Evolutionary conservation across 2,329 filamentous ascomycete genomes (phyloP).

Genomic region (Ceratocystis papillata): DNA sequence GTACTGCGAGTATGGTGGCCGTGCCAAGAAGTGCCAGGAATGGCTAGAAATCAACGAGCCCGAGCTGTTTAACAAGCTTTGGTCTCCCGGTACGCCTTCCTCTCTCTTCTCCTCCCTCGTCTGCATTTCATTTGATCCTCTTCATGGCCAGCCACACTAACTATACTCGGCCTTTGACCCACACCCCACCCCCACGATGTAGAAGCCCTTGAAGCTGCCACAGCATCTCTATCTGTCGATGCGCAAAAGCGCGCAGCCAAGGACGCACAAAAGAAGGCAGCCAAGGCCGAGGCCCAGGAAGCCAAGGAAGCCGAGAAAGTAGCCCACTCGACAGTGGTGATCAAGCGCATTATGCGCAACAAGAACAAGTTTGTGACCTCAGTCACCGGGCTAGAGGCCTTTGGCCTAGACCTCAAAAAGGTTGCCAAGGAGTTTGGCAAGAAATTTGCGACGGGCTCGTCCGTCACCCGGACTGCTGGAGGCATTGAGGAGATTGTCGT

Average conservation of each 20-base stretch:
- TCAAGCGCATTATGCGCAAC: conserved; percentile 96
- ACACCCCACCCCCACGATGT: background rate
- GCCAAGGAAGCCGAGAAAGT: conserved; percentile 72
- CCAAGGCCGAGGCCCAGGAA: conserved; percentile 81
- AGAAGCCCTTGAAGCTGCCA: conserved; percentile 75
- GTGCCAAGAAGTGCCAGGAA: conserved; percentile 91
- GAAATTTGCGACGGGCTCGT: conserved; percentile 92
- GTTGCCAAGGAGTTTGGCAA: conserved; percentile 90
- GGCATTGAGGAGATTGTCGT: conserved; percentile 95
- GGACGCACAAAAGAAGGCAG: conserved; percentile 92
- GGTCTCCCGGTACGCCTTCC: conserved; percentile 60
- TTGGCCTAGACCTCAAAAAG: conserved; percentile 90
- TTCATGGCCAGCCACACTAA: background rate
- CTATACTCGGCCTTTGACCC: background rate
- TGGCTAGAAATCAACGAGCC: conserved; percentile 74
- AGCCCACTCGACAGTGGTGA: conserved; percentile 69
- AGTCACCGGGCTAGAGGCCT: conserved; percentile 79
- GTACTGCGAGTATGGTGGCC: conserved; percentile 99
- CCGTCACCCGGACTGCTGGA: conserved; percentile 76
- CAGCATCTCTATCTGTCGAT: conserved; percentile 75
- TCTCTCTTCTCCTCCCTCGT: conserved; percentile 4
- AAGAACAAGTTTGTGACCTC: conserved; percentile 96
- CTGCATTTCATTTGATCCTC: background rate
- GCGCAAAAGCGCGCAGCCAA: conserved; percentile 92
- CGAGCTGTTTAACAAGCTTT: conserved; percentile 64